Evolutionary conservation across 768 basidiomycete genomes (phyloP), one percentile per base, ranked within the genome.

Genomic region (Kondoa subrosea): DNA sequence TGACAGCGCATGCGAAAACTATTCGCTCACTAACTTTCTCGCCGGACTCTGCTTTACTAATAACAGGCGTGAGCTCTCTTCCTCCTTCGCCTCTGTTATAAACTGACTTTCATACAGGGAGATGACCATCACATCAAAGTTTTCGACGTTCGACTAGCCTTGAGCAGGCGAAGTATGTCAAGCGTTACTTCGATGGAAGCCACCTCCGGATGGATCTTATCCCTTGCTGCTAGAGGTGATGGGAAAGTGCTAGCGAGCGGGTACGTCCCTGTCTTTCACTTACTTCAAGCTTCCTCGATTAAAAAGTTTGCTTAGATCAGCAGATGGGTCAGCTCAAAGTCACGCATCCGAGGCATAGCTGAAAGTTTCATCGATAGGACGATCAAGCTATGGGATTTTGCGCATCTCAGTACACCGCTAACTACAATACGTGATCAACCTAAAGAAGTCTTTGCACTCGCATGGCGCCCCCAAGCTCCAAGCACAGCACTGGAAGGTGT

Each of bases 81-180:
- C 21, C 40, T 50, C 40, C 21, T 8, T 50, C 40, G 8, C 12
- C 40, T 21, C 40, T 50, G 40, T 50, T 21, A 50, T 8, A 50
- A 21, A 8, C 21, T 8, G 21, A 50, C 12, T 8, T 50, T 50
- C 40, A 8, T 21, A 50, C 40, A 50, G 40, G 40, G 40, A 8
- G 72, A 73, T 67, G 72, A 73, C 67, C 68, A 68, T 64, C 70
- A 69, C 40, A 65, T 73, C 66, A 70, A 70, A 65, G 69, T 73
- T 16, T 73, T 71, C n/a, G 72, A 73, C 57, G 64, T 73, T 0
- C 72, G 72, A 29, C 16, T 60, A 26, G 59, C 30, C 12, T 60
- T 31, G 59, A 26, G 25, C n/a, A 31, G 26, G 59, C 25, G 26
- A 25, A 60, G 26, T 26, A 60, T 27, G 59, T 12, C 12, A 8